Base-by-base conservation (phyloP, 768 basidiomycete species). In the Favolaschia claudopus region DNA sequence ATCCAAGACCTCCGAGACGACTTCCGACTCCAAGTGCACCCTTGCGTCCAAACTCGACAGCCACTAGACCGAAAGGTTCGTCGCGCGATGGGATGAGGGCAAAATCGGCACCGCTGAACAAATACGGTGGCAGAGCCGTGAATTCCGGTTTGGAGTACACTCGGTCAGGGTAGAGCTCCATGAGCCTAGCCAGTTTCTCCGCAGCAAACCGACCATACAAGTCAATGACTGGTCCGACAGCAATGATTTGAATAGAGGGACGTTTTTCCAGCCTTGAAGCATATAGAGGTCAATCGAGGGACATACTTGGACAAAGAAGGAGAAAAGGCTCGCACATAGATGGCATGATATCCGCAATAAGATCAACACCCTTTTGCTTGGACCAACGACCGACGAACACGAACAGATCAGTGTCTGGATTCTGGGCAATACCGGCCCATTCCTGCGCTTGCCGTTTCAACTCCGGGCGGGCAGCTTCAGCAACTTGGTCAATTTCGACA, bases 371-470 rank as follows among this genome's bases (percentile, higher is more conserved):
- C 75, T 97, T 97, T 74, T 97, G 95, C 74, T 96, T 97, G 6
- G 95, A 97, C 95, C 95, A 97, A 62, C 95, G 90, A 71, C 95
- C 95, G 63, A 97, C 95, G 74, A 97, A 96, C 62, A 97, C 95
- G 70, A 97, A 96, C 43, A 97, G 73, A 72, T 96, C 93, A 2
- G 94, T 87, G 36, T 92, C 78, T 1, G 95, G 90, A 68, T 96
- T 94, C 68, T 96, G 95, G 70, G 88, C 90, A 75, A 97, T 89
- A 44, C 89, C 88, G 33, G 95, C 95, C 95, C 95, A 97, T 72
- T 96, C 93, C 67, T 97, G 95, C 10, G 95, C 92, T 69, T 95
- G 92, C 13, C 93, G 87, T 76, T 97, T 96, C 70, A 85, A 76
- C 70, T 95, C 95, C 1, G 95, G 95, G 49, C 95, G 89, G 62